A percentile compares a stretch with the other conserved stretches of the same genome.
These are phyloP conservation scores for Mucor circinelloides DNA, from an alignment of 371 early-diverging fungal genomes.

Conservation along the genomic window DNA sequence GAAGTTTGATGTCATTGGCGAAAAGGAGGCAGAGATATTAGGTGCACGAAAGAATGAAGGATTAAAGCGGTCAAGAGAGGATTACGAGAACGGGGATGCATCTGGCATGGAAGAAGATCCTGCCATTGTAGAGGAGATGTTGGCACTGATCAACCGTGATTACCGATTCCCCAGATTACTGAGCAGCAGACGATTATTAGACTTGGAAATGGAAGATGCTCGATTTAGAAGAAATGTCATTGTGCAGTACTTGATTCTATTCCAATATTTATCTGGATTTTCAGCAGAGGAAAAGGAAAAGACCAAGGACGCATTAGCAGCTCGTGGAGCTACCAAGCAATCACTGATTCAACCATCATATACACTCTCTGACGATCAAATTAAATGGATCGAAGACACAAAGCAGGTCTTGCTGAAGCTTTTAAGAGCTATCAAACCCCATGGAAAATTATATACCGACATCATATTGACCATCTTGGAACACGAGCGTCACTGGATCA, in stretches of 20 bases:
- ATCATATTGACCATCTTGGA: constrained; percentile 40
- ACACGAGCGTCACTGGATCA: constrained; percentile 51
- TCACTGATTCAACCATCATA: constrained; percentile 36
- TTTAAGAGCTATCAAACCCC: constrained; percentile 41
- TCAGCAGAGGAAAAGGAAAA: constrained; percentile 39
- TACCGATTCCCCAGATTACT: constrained; percentile 75
- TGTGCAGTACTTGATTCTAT: constrained; percentile 74
- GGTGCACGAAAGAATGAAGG: constrained; percentile 33
- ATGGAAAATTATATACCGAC: constrained; percentile 49
- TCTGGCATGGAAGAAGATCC: constrained; percentile 35
- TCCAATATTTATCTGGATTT: constrained; percentile 63
- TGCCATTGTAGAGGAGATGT: constrained; percentile 30
- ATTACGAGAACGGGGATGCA: constrained; percentile 4
- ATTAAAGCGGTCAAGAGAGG: constrained; percentile 14
- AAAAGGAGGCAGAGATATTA: constrained; percentile 36
- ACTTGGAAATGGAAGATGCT: constrained; percentile 71
- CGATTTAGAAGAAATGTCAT: constrained; percentile 79
- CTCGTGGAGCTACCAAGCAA: constrained; percentile 37
- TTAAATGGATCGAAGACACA: constrained; percentile 36
- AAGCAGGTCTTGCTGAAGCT: constrained; percentile 23
- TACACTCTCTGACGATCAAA: constrained; percentile 39
- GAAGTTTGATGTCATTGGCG: constrained; percentile 41
- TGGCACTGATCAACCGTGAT: constrained; percentile 42
- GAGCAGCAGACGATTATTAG: constrained; percentile 70
- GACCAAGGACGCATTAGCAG: constrained; percentile 34